Evolutionary conservation across 805 yeast species (phyloP), one percentile per base, ranked within the genome.

Genomic region (Saturnispora ahearnii): DNA sequence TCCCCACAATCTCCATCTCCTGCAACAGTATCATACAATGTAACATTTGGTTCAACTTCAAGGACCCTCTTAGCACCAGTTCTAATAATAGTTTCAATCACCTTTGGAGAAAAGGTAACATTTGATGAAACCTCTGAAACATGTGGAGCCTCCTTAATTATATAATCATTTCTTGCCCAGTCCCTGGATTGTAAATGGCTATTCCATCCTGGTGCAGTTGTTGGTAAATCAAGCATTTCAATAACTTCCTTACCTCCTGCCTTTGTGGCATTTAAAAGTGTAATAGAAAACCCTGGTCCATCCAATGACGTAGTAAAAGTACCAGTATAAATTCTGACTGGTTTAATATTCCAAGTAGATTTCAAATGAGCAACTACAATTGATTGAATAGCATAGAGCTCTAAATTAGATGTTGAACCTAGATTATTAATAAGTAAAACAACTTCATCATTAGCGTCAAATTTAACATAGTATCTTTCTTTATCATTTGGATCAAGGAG

Each of bases 1-100:
- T 87, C 93, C 38, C 98, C 98, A 68, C 97, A 90, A 63, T 90
- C 98, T 58, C 98, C 98, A 64, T 90, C 98, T 51, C 98, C 98
- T 1, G 91, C 96, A 56, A 81, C 73, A 2, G 95, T 84, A 60
- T 90, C 98, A 57, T 85, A 81, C 49, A 79, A 75, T 1, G 97
- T 90, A 60, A 90, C 84, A 58, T 79, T 77, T 2, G 96, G 93
- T 65, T 90, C 97, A n/a, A 76, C 76, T 28, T 73, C 69, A 41
- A 83, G 68, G 6, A 82, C 67, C 7, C 65, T 62, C 48, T 77
- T 69, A 50, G 86, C 82, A 37, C 77, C 80, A 2, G 74, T 57
- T 37, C 65, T 62, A 58, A 81, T 64, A 56, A 76, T 59, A 4
- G 59, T 54, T 38, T 58, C 64, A 51, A 66, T 64, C 2, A 57